These are phyloP conservation scores for Vanrija sp. DNA, from an alignment of 1,284 basidiomycete genomes.

Conservation along the genomic window DNA sequence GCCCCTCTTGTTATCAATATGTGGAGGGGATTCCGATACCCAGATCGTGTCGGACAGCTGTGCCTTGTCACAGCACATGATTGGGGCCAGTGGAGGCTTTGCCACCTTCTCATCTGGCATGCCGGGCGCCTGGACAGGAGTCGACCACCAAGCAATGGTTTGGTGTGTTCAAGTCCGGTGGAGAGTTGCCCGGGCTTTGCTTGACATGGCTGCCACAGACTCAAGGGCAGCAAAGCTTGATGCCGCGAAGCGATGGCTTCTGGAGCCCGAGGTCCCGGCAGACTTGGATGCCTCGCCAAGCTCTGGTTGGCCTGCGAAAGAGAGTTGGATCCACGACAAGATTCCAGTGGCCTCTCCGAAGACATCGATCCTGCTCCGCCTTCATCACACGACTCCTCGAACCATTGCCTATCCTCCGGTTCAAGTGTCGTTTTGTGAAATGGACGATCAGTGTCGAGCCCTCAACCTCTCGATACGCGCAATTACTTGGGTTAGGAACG, in stretches of 20 bases:
- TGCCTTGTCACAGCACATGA: conserved; percentile 54
- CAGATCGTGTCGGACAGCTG: conserved; percentile 92
- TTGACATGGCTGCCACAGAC: conserved; percentile 58
- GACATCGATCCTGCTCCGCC: too few relatives aligned
- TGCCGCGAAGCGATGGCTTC: conserved; percentile 12
- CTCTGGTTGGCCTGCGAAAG: too few relatives aligned
- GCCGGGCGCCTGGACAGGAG: conserved; percentile 87
- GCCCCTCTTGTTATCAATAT: conserved; percentile 72
- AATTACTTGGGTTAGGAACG: conserved; percentile 17
- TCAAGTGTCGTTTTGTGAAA: conserved; percentile 4
- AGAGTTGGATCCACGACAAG: too few relatives aligned
- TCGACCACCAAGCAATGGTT: conserved; percentile 93
- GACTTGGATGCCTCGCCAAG: too few relatives aligned
- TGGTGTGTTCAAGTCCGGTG: conserved; percentile 98
- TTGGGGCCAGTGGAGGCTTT: conserved; percentile 53
- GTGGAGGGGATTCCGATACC: conserved; percentile 86
- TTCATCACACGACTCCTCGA: background rate
- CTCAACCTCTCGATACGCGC: background rate
- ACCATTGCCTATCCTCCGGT: background rate
- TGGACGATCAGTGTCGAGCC: background rate
- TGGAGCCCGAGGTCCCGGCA: background rate
- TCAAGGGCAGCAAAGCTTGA: conserved; percentile 9
- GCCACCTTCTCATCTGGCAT: conserved; percentile 82
- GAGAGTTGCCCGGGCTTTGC: conserved; percentile 71
- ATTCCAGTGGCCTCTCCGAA: conserved; percentile 2